Percentiles rank a stretch among this genome's conserved stretches.
Conservation (phyloP, 2,329 filamentous ascomycete genomes). For the Aspergillus udagawae region DNA sequence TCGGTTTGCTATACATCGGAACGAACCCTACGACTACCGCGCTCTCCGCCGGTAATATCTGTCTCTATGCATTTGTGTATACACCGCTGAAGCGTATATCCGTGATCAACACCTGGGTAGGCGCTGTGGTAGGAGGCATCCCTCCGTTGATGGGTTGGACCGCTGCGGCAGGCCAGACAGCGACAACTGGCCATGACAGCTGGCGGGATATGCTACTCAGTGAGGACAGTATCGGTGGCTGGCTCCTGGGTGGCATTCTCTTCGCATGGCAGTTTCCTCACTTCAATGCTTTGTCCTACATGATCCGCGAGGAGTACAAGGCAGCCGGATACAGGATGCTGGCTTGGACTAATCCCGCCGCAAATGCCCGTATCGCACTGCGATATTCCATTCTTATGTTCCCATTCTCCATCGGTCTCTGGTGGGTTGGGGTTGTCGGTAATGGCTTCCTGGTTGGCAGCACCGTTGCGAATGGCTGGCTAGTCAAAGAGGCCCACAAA, state of each 20-base stretch:
- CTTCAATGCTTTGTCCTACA: slow-evolving; percentile 90
- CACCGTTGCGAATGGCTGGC: slow-evolving; percentile 78
- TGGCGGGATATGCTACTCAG: slow-evolving; percentile 77
- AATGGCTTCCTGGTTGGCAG: slow-evolving; percentile 80
- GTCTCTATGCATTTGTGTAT: slow-evolving; percentile 85
- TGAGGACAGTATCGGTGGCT: slow-evolving; percentile 68
- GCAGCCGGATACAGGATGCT: slow-evolving; percentile 67
- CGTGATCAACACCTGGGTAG: slow-evolving; percentile 89
- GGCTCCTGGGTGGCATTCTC: slow-evolving; percentile 78
- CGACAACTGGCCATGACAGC: slow-evolving; percentile 64
- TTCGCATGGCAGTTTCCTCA: slow-evolving; percentile 98
- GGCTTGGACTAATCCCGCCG: slow-evolving; percentile 78
- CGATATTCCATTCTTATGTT: slow-evolving; percentile 83
- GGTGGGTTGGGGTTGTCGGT: slow-evolving; percentile 75
- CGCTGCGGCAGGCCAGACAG: slow-evolving; percentile 84
- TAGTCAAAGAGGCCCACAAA: slow-evolving; percentile 70
- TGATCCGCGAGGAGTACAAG: slow-evolving; percentile 85
- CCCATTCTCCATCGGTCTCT: slow-evolving; percentile 77
- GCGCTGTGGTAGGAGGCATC: slow-evolving; percentile 86
- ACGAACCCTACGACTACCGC: slow-evolving; percentile 92
- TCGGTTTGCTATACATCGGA: slow-evolving; percentile 74
- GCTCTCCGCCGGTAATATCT: slow-evolving; percentile 78
- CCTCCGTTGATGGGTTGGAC: slow-evolving; percentile 98
- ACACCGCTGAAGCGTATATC: slow-evolving; percentile 87
- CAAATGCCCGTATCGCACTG: slow-evolving; percentile 81